Evolutionary conservation across 1,284 basidiomycete species (phyloP).

Genomic region (Flammula alnicola): DNA sequence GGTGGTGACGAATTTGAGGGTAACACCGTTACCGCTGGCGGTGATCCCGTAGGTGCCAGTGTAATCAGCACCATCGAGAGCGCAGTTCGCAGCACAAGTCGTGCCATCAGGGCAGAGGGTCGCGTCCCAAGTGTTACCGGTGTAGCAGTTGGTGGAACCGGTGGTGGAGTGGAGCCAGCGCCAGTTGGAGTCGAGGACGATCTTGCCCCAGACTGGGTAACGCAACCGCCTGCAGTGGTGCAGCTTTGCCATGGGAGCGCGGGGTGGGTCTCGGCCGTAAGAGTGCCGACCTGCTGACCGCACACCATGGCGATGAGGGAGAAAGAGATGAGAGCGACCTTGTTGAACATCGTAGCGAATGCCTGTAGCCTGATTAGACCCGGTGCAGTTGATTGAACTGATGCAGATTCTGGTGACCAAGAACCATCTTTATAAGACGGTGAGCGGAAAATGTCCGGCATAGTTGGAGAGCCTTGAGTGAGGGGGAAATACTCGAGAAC

Average conservation of each 20-base stretch:
- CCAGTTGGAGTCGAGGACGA: conserved; percentile 27
- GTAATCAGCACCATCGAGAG: conserved; percentile 26
- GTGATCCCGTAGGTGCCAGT: conserved; percentile 25
- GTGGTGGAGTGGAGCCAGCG: conserved; percentile 23
- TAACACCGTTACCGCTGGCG: conserved; percentile 21
- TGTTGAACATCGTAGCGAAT: conserved; percentile 23
- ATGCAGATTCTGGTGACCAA: conserved; percentile 12
- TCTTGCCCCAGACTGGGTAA: conserved; percentile 18
- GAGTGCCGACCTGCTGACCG: conserved; percentile 24
- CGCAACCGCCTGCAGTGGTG: conserved; percentile 19
- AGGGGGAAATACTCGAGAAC: conserved; percentile 6
- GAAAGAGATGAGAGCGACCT: conserved; percentile 23
- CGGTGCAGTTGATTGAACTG: conserved; percentile 23
- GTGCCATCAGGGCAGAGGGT: conserved; percentile 25
- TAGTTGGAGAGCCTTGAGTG: not conserved
- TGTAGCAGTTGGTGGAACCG: conserved; percentile 25
- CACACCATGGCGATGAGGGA: conserved; percentile 22
- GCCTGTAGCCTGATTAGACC: conserved; percentile 20
- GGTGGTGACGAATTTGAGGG: conserved; percentile 24
- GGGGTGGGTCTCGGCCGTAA: conserved; percentile 22
- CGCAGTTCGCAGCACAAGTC: conserved; percentile 24
- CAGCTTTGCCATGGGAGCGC: conserved; percentile 22
- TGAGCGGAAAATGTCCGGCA: conserved; percentile 27
- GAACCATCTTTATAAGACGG: conserved; percentile 19
- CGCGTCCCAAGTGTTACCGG: conserved; percentile 24